A percentile compares a stretch with the other conserved stretches of the same genome.
These are phyloP conservation scores for Tilletia setariae DNA, from an alignment of 1,284 basidiomycete genomes.

Conservation along the genomic window DNA sequence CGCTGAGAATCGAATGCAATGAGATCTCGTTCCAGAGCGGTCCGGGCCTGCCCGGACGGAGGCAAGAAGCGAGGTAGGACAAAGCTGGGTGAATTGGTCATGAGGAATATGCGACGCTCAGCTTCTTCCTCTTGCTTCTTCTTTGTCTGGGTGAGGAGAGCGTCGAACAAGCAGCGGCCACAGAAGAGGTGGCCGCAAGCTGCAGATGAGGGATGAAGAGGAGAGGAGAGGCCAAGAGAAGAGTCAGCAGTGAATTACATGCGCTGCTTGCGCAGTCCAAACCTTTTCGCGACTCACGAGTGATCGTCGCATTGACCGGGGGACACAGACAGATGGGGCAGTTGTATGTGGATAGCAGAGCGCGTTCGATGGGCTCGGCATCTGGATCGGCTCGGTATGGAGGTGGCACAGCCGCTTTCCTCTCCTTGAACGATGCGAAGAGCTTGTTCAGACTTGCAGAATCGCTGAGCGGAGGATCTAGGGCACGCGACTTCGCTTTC, in stretches of 20 bases:
- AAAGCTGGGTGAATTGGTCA: background rate
- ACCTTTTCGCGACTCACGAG: background rate
- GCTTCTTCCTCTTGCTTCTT: constrained; percentile 31
- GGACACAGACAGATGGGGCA: constrained; percentile 50
- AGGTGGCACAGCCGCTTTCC: background rate
- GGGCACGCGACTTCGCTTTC: background rate
- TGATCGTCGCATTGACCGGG: constrained; percentile 17
- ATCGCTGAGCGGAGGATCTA: background rate
- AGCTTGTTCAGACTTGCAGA: no score
- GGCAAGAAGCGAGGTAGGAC: background rate
- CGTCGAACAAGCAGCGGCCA: constrained; percentile 42
- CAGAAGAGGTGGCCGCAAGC: constrained; percentile 51
- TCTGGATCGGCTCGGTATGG: constrained; percentile 3
- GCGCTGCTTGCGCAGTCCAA: constrained; percentile 38
- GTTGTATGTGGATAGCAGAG: constrained; percentile 24
- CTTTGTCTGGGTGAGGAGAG: constrained; percentile 35
- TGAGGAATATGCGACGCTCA: constrained; percentile 16
- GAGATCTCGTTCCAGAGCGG: no score
- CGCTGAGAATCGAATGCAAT: background rate
- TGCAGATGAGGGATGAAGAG: constrained; percentile 30
- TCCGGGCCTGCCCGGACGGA: background rate
- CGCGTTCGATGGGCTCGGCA: background rate
- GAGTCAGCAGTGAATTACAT: constrained; percentile 33
- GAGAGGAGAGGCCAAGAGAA: background rate
- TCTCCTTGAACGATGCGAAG: background rate